Evolutionary conservation across 2,329 filamentous ascomycete genomes (phyloP), one percentile per base, ranked within the genome.

Genomic region (Ophidiomyces ophidiicola): DNA sequence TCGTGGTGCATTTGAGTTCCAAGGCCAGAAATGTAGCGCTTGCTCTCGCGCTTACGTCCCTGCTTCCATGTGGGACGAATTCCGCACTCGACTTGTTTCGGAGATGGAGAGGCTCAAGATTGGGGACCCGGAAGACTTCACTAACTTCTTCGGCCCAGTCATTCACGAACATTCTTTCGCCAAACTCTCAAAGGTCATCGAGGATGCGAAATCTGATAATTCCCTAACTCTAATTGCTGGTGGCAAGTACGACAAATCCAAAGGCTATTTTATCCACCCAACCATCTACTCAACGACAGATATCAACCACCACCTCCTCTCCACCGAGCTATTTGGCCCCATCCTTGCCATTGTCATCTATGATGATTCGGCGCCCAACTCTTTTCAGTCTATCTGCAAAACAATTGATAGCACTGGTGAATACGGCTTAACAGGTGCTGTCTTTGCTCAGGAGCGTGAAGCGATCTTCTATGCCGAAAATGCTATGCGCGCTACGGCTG

Each of bases 1-100:
- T 21, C 82, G 86, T 41, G 84, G 82, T 33, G 84, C 85, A 2
- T 93, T 92, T 54, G 86, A 93, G 61, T 93, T 78, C 68, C 83
- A 90, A 59, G 85, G 85, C 35, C 85, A 93, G 61, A 93, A 93
- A 64, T 93, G 85, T 70, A 85, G 80, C 51, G 85, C 85, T 42
- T 85, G 80, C 15, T 88, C 82, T 19, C 77, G 85, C 19, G 67
- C 76, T 34, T 93, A 93, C 62, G 74, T 90, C 3, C 77, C 85
- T 23, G 70, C 74, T 52, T 88, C 82, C 2, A 60, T 81, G 32
- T 86, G 81, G 74, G 71, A 80, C 6, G 66, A 78, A 45, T 84
- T 88, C 64, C 74, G 77, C 55, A 62, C 76, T 48, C 69, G 71
- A 41, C 64, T 93, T 3, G 67, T 77, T 8, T 60, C 69, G n/a